phyloP scores from a whole-genome alignment of 1,284 basidiomycete species.

The Testicularia cyperi region DNA sequence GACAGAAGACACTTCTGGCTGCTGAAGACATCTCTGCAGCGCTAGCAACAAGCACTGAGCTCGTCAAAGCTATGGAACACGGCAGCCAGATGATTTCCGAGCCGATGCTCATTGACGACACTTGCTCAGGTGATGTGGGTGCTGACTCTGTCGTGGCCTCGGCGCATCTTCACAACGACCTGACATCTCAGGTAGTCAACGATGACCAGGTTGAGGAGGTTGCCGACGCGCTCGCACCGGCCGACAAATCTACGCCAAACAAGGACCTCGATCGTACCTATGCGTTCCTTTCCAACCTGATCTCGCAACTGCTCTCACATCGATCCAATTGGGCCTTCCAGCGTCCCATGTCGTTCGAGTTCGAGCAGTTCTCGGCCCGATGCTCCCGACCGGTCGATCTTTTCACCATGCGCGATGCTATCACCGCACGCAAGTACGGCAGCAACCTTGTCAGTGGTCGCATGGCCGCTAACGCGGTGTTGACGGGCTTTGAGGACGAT shows the following conservation, averaged over 20 bases:
- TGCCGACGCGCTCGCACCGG: no score
- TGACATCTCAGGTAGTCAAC: no score
- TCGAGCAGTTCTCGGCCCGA: constrained; percentile 29
- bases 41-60: constrained; percentile 8
- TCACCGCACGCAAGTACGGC: constrained; percentile 27
- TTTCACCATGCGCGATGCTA: constrained; percentile 29
- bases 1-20: constrained; percentile 5
- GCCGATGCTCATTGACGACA: no score
- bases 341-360: constrained; percentile 21
- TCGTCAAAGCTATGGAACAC: no score
- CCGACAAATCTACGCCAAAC: no score
- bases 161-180: no score
- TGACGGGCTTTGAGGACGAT: constrained; percentile 39
- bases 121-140: no score
- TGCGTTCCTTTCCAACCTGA: constrained; percentile 29
- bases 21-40: neutral
- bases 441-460: constrained; percentile 22
- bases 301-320: constrained; percentile 33
- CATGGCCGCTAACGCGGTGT: constrained; percentile 29
- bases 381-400: constrained; percentile 35
- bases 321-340: constrained; percentile 34
- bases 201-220: no score
- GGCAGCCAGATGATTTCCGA: no score
- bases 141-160: no score
- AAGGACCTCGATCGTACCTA: constrained; percentile 27